These are phyloP conservation scores for Neurospora sp. DNA, from an alignment of 495 filamentous ascomycete genomes.

Conservation along the genomic window DNA sequence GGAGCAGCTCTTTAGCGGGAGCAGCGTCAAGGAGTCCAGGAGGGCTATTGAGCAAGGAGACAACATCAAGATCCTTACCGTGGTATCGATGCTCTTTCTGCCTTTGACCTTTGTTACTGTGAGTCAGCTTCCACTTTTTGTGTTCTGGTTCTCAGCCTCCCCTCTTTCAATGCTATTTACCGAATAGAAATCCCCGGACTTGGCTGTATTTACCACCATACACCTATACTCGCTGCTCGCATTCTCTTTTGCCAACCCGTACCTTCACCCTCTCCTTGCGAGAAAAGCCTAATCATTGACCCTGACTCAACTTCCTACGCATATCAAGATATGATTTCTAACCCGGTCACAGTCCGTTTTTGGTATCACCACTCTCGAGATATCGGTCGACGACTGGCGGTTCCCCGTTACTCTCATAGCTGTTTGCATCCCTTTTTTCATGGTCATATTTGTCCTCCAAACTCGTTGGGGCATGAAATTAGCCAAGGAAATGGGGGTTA, in stretches of 20 bases:
- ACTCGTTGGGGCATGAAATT: conserved; percentile 13
- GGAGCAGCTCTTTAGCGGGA: conserved; percentile 27
- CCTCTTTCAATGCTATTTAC: not conserved
- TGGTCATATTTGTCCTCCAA: conserved; percentile 21
- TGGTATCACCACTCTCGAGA: conserved; percentile 22
- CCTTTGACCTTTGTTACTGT: conserved; percentile 32
- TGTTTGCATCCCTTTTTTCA: conserved; percentile 26
- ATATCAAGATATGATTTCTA: not conserved
- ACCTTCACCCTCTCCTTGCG: not conserved
- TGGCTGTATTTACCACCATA: not conserved
- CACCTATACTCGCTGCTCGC: not conserved
- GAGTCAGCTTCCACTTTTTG: not conserved
- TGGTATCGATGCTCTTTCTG: conserved; percentile 32
- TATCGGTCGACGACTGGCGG: conserved; percentile 18
- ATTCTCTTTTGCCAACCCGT: not conserved
- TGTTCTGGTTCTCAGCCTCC: not conserved
- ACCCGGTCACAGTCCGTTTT: conserved; percentile 15
- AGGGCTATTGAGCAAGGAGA: conserved; percentile 27
- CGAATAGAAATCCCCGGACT: not conserved
- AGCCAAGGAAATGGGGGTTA: not conserved
- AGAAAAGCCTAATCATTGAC: not conserved
- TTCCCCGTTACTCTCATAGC: conserved; percentile 22
- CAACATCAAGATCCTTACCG: conserved; percentile 31
- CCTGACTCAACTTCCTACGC: not conserved
- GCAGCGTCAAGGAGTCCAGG: conserved; percentile 21